Conservation (phyloP, 148 eudicot species). For the Rhododendron kiyosumense region DNA sequence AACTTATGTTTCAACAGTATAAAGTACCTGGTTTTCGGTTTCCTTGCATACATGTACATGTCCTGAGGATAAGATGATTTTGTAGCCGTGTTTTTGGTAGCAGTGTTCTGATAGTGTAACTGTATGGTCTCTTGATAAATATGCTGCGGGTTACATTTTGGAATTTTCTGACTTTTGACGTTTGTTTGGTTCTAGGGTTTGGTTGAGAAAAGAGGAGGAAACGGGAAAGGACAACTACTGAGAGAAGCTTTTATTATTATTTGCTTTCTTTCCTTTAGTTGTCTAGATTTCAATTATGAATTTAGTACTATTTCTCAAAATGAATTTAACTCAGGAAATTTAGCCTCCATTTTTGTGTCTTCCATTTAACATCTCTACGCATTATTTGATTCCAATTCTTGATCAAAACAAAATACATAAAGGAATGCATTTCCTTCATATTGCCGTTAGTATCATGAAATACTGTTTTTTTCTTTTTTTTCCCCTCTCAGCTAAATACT, state of each 20-base stretch:
- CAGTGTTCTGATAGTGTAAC: neutral
- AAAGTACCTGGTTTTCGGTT: neutral
- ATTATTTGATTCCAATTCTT: too few relatives aligned
- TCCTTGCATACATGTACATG: neutral
- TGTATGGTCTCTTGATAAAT: neutral
- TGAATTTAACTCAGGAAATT: neutral
- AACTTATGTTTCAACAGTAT: neutral
- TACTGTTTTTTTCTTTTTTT: too few relatives aligned
- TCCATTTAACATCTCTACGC: neutral
- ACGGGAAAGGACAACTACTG: neutral
- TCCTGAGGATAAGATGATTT: neutral
- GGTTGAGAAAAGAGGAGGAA: neutral
- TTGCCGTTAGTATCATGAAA: too few relatives aligned
- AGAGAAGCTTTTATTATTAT: too few relatives aligned
- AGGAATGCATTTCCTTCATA: too few relatives aligned
- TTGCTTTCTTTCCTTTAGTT: too few relatives aligned
- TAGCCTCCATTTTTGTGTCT: neutral
- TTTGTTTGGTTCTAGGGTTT: neutral
- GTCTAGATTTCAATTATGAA: neutral
- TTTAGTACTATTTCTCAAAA: neutral
- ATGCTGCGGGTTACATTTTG: neutral
- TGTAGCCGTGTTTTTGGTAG: neutral
- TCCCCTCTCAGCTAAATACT: too few relatives aligned
- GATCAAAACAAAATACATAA: neutral
- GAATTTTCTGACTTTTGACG: neutral